Evolutionary conservation across 2,329 filamentous ascomycete genomes (phyloP).

Genomic region (Fusarium pseudocircinatum): DNA sequence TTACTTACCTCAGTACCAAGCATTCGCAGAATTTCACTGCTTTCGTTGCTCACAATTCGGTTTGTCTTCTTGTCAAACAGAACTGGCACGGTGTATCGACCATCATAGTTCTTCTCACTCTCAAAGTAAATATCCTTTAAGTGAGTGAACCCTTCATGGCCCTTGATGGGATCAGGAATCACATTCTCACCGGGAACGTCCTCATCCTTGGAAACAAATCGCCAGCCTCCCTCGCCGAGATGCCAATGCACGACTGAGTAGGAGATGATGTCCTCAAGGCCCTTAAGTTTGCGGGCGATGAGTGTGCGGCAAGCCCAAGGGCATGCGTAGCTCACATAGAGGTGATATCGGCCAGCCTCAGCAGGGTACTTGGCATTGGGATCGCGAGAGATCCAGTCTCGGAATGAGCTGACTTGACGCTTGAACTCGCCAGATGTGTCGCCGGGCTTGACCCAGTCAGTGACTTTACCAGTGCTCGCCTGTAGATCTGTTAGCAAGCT

Average conservation of each 20-base stretch:
- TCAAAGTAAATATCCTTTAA: slow-evolving; percentile 84
- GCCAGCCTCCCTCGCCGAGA: slow-evolving; percentile 78
- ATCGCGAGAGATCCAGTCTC: slow-evolving; percentile 79
- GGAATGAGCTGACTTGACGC: slow-evolving; percentile 83
- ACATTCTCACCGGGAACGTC: slow-evolving; percentile 69
- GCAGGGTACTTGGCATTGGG: slow-evolving; percentile 79
- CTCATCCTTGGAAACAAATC: slow-evolving; percentile 74
- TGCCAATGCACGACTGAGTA: slow-evolving; percentile 93
- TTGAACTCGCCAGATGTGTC: slow-evolving; percentile 94
- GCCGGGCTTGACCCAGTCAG: slow-evolving; percentile 81
- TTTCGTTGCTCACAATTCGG: slow-evolving; percentile 90
- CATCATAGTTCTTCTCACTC: slow-evolving; percentile 75
- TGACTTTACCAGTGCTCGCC: slow-evolving; percentile 61
- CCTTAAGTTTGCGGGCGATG: slow-evolving; percentile 90
- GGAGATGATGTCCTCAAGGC: slow-evolving; percentile 83
- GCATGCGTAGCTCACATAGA: slow-evolving; percentile 94
- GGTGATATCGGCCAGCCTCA: slow-evolving; percentile 90
- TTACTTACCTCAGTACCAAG: slow-evolving; percentile 73
- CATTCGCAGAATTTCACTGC: slow-evolving; percentile 92
- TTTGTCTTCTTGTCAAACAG: slow-evolving; percentile 81
- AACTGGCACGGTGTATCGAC: slow-evolving; percentile 87
- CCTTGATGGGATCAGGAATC: slow-evolving; percentile 73
- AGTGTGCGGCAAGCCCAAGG: slow-evolving; percentile 92
- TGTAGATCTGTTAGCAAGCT: slow-evolving; percentile 25
- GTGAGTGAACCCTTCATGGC: slow-evolving; percentile 74